Conservation (phyloP, 352 stramenopile species). For the Globisporangium yorkense region DNA sequence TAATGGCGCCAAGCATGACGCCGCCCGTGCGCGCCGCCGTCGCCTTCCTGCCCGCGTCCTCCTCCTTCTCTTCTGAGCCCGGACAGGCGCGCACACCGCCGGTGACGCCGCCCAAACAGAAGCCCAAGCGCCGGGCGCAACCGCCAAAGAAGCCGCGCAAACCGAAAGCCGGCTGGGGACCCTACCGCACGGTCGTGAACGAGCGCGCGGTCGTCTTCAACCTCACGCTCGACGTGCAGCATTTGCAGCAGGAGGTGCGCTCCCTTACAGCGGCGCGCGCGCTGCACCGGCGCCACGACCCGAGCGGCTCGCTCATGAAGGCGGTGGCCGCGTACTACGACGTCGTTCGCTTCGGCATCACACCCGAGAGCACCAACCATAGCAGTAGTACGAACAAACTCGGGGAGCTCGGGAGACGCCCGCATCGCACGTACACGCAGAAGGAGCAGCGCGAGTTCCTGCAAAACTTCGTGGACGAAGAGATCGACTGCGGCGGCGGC, state of each 20-base stretch:
- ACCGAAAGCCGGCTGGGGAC: conserved; percentile 3
- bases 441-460: conserved; percentile 18
- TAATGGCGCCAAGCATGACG: background rate
- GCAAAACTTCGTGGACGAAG: conserved; percentile 16
- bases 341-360: conserved; percentile 10
- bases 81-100: background rate
- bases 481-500: conserved; percentile 18
- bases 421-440: background rate
- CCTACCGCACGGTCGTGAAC: conserved; percentile 9
- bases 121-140: background rate
- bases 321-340: conserved; percentile 8
- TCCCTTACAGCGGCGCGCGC: conserved; percentile 10
- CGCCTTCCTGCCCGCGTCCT: background rate
- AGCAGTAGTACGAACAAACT: background rate
- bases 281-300: conserved; percentile 3
- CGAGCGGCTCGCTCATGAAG: conserved; percentile 8
- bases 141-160: conserved; percentile 6
- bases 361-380: background rate
- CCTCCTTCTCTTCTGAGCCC: background rate
- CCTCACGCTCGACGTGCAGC: conserved; percentile 26
- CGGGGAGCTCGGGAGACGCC: background rate
- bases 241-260: conserved; percentile 27
- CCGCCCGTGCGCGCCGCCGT: too few species aligned
- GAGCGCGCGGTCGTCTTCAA: conserved; percentile 22
- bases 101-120: background rate